These are phyloP conservation scores for Ilyonectria robusta DNA, from an alignment of 2,329 filamentous ascomycete species.

Conservation along the genomic window DNA sequence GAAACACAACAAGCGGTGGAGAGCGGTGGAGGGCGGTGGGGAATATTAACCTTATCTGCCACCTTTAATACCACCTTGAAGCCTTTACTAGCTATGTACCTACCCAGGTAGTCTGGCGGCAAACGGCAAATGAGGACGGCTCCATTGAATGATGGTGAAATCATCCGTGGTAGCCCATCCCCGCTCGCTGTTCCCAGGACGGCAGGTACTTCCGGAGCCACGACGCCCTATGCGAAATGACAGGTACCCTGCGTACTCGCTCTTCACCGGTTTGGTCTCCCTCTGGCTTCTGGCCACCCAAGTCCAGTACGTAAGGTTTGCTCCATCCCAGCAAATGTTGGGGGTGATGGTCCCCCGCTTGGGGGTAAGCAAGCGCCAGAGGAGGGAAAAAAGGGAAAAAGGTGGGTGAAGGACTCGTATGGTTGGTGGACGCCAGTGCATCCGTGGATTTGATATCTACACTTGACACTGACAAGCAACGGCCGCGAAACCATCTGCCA, in stretches of 20 bases:
- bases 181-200: conserved; percentile 12
- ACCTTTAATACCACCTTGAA: conserved; percentile 24
- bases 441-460: not conserved
- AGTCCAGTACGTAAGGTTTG: conserved; percentile 3
- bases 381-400: not conserved
- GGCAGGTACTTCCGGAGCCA: conserved; percentile 7
- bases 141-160: not conserved
- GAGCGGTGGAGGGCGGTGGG: conserved; percentile 9
- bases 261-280: not conserved
- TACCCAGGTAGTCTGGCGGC: not conserved
- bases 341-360: conserved; percentile 27
- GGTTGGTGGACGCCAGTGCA: not conserved
- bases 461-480: not conserved
- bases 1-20: conserved; percentile 9
- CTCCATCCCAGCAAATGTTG: conserved; percentile 8
- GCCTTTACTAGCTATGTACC: not conserved
- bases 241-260: not conserved
- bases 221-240: not conserved
- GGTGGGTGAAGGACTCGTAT: not conserved
- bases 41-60: conserved; percentile 34
- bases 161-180: not conserved
- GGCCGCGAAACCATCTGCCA: not conserved
- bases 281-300: not conserved
- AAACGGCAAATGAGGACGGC: not conserved
- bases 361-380: conserved; percentile 23